phyloP scores from a whole-genome alignment of 305 asterid species.

The Fraxinus nigra region DNA sequence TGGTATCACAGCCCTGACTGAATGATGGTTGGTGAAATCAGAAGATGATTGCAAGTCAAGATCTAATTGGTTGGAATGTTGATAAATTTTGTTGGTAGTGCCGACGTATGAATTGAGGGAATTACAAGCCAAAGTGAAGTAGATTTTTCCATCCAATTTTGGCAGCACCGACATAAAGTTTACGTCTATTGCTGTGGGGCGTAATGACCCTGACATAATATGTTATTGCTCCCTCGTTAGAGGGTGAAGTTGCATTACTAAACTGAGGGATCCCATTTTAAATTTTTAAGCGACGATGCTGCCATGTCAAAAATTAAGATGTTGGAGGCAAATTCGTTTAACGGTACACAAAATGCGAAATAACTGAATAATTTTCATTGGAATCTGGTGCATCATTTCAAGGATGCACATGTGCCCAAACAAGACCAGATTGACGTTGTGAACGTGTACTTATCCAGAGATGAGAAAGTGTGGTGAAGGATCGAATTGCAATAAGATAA shows the following conservation, averaged over 20 bases:
- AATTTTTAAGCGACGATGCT: background rate
- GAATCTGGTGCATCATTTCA: background rate
- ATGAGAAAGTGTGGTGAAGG: background rate
- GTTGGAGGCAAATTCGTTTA: background rate
- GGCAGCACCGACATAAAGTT: background rate
- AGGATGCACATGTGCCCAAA: background rate
- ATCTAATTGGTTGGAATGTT: background rate
- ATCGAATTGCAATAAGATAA: background rate
- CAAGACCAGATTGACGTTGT: background rate
- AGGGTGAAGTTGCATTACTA: background rate
- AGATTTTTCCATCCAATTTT: background rate
- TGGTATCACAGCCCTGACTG: background rate
- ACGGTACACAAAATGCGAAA: background rate
- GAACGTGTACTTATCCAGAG: background rate
- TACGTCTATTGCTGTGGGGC: background rate
- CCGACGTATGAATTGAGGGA: background rate
- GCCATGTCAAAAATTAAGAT: background rate
- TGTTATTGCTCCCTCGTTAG: background rate
- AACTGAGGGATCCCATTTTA: background rate
- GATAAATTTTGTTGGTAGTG: background rate
- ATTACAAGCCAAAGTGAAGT: background rate
- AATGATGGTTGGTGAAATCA: background rate
- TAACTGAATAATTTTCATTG: background rate
- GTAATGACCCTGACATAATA: background rate
- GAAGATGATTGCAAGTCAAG: background rate